Evolutionary conservation across 2,329 filamentous ascomycete species (phyloP).

Genomic region (Alternaria gaisen): DNA sequence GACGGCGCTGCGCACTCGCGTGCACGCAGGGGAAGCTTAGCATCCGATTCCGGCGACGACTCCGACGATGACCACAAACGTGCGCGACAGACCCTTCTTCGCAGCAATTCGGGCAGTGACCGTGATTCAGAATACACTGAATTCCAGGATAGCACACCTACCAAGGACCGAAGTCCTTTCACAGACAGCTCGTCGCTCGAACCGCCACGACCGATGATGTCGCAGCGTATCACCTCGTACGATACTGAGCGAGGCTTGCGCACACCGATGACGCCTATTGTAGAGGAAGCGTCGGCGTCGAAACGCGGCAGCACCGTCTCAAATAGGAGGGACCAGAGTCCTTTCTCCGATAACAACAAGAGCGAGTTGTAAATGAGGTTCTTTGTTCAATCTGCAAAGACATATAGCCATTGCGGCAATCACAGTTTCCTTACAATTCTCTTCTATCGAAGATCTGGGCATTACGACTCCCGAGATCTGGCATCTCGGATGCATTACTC

Average conservation of each 20-base stretch:
- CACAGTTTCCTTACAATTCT: conserved; percentile 8
- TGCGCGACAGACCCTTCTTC: conserved; percentile 42
- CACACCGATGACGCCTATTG: conserved; percentile 55
- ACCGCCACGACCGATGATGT: conserved; percentile 33
- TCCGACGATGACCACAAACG: conserved; percentile 47
- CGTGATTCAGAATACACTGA: conserved; percentile 47
- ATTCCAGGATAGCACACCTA: conserved; percentile 48
- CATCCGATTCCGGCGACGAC: conserved; percentile 43
- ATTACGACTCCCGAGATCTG: conserved; percentile 12
- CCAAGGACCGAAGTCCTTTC: conserved; percentile 43
- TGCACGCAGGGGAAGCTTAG: conserved; percentile 40
- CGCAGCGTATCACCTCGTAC: conserved; percentile 44
- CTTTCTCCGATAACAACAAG: conserved; percentile 46
- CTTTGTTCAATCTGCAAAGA: background rate
- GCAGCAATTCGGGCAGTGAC: conserved; percentile 31
- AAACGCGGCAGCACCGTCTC: conserved; percentile 46
- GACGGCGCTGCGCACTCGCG: conserved; percentile 45
- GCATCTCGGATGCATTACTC: conserved; percentile 18
- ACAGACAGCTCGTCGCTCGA: conserved; percentile 41
- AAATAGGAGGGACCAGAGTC: conserved; percentile 41
- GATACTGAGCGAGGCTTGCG: conserved; percentile 38
- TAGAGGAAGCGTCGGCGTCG: conserved; percentile 55
- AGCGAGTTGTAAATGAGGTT: conserved; percentile 34
- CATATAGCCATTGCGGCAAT: conserved; percentile 16
- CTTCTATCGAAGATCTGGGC: conserved; percentile 11